Conservation (phyloP, 1,284 basidiomycete species). For the Ustilago bromivora region DNA sequence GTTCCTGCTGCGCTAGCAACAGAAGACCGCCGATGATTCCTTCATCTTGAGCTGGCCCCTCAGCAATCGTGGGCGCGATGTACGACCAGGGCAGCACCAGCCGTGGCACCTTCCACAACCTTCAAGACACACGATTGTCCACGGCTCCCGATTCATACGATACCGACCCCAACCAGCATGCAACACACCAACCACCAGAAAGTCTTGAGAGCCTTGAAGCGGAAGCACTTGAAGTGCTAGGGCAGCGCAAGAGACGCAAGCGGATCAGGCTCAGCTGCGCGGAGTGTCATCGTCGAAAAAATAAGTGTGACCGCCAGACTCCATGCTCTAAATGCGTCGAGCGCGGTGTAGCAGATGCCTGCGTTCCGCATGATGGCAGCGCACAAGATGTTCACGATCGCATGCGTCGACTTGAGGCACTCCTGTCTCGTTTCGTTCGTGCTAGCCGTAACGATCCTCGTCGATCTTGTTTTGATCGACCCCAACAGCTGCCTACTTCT, state of each 20-base stretch:
- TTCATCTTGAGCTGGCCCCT: not conserved
- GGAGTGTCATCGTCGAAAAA: conserved; percentile 44
- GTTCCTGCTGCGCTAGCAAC: not conserved
- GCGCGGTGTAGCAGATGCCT: conserved; percentile 23
- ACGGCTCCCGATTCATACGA: not conserved
- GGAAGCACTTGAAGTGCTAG: conserved; percentile 26
- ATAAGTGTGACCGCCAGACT: conserved; percentile 42
- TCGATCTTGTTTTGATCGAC: not conserved
- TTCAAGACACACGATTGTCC: not conserved
- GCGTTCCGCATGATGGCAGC: conserved; percentile 24
- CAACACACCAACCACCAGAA: not conserved
- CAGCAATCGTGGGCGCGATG: not conserved
- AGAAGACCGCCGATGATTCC: not conserved
- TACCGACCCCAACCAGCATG: not conserved
- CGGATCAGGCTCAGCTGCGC: conserved; percentile 40
- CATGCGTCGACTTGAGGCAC: conserved; percentile 19
- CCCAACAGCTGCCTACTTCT: not conserved
- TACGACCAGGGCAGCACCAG: not conserved
- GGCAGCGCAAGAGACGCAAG: conserved; percentile 22
- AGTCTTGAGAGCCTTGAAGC: not conserved
- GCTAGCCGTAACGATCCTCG: not conserved
- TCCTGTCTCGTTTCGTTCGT: conserved; percentile 13
- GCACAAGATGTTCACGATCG: conserved; percentile 21
- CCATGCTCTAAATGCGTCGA: conserved; percentile 37
- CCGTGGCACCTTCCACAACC: not conserved